These are phyloP conservation scores for Verruconis gallopava DNA, from an alignment of 2,329 filamentous ascomycete genomes.

Conservation along the genomic window DNA sequence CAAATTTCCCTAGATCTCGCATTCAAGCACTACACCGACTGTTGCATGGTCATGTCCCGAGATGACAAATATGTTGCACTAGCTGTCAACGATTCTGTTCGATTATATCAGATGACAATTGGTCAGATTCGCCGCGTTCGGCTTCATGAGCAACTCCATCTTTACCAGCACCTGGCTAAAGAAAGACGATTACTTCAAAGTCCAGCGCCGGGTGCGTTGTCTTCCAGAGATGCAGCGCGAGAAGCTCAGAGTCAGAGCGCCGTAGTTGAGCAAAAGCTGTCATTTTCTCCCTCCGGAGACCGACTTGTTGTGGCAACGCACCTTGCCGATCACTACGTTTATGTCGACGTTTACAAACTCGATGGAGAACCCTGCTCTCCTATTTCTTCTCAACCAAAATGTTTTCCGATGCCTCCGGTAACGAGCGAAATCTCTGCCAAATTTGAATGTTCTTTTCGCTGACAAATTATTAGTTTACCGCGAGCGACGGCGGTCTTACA, in stretches of 20 bases:
- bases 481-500: neutral
- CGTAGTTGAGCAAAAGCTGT: neutral
- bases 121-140: neutral
- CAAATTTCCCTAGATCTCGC: neutral
- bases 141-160: neutral
- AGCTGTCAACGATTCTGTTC: neutral
- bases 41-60: neutral
- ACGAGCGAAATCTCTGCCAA: neutral
- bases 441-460: neutral
- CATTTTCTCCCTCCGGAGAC: neutral
- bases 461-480: neutral
- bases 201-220: neutral
- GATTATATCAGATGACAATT: neutral
- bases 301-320: neutral
- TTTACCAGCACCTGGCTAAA: neutral
- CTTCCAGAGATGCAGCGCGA: neutral
- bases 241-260: neutral
- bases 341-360: neutral
- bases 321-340: neutral
- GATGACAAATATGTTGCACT: neutral
- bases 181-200: neutral
- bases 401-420: neutral
- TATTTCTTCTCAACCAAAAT: neutral
- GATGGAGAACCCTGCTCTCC: neutral
- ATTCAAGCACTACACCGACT: neutral